Evolutionary conservation across 2,329 filamentous ascomycete genomes (phyloP), one percentile per base, ranked within the genome.

Genomic region (Ascochyta fabae): DNA sequence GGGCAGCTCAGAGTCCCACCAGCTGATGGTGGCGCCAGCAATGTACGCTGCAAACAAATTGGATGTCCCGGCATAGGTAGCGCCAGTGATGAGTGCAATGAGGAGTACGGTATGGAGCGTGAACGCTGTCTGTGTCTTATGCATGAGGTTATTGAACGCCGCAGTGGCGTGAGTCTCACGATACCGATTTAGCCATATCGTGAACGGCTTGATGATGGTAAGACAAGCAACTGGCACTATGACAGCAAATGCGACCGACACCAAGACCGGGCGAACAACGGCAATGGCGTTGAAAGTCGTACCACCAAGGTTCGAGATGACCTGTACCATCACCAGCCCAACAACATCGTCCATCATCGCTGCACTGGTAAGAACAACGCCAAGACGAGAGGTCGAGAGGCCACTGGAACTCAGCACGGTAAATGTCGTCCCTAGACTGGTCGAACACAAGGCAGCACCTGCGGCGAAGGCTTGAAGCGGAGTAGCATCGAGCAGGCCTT

Each of bases 261-360:
- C 83, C 26, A 81, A 73, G 2, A 86, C 71, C 0, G 84, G 83
- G 26, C 84, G 73, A 12, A 83, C 68, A 10, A 86, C 71, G 3
- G 77, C 80, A 5, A 75, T 63, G 1, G 75, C 73, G 38, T 61
- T 73, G 58, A 83, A 72, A 3, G 60, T 64, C 8, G 58, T 62
- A 41, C 70, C 49, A 73, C 88, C 82, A 0, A 94, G 77, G 42
- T 86, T 87, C 0, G 88, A 84, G 22, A 95, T 88, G 41, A 94
- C 83, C 61, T 91, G 85, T 0, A 92, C 88, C 84, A 94, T 89
- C 7, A 93, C 84, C 9, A 94, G 77, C 0, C 89, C 90, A 1
- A 90, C 83, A 0, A 94, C 87, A 74, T 95, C 90, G 68, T 95
- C 91, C 76, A 95, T 84, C 84, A 95, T 90, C 0, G 90, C 91